Evolutionary conservation across 1,284 basidiomycete species (phyloP).

Genomic region (Coniferiporia weirii): DNA sequence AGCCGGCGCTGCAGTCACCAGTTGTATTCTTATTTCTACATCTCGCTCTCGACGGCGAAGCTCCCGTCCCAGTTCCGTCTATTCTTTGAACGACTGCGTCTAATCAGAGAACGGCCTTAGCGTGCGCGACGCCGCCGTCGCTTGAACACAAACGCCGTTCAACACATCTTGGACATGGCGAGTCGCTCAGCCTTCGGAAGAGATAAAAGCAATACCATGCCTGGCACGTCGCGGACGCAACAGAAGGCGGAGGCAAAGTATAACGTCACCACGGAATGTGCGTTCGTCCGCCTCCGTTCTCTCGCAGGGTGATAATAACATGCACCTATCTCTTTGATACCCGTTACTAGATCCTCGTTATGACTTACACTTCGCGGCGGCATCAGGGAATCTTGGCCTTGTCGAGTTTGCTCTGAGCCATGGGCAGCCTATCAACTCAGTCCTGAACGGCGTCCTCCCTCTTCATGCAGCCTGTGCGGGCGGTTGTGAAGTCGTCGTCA

Average conservation of each 20-base stretch:
- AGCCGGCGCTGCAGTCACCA: too few relatives aligned
- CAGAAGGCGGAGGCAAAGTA: constrained; percentile 60
- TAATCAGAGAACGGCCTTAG: not conserved
- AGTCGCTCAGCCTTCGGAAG: constrained; percentile 15
- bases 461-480: constrained; percentile 88
- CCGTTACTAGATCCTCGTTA: constrained; percentile 67
- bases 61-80: too few relatives aligned
- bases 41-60: too few relatives aligned
- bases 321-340: not conserved
- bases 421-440: constrained; percentile 90
- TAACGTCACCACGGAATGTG: constrained; percentile 77
- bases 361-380: constrained; percentile 85
- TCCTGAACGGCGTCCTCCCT: constrained; percentile 87
- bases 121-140: not conserved
- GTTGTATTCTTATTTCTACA: too few relatives aligned
- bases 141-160: not conserved
- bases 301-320: constrained; percentile 8
- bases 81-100: not conserved
- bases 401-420: constrained; percentile 86
- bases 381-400: constrained; percentile 82
- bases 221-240: constrained; percentile 30
- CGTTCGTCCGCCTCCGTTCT: constrained; percentile 24
- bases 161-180: not conserved
- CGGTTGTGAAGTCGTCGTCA: constrained; percentile 80
- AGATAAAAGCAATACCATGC: constrained; percentile 25